Base-by-base conservation (phyloP, 352 stramenopile genomes). In the Phytophthora foliorum region DNA sequence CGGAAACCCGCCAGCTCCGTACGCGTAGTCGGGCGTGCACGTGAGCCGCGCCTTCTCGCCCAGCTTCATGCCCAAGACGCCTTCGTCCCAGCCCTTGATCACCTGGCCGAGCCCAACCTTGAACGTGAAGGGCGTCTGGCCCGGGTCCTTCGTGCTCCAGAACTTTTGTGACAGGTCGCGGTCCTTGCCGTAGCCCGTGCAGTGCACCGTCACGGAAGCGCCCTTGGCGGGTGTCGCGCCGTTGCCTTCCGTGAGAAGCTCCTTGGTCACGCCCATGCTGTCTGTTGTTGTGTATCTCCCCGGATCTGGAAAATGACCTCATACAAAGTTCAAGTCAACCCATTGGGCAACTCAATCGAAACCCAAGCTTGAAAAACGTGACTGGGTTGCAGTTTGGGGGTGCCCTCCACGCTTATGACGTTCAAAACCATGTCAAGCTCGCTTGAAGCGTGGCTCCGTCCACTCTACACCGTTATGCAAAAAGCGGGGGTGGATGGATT, bases 81-180 rank as follows among this genome's bases (percentile, higher is more conserved):
- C 84, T 72, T 99, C 93, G 70, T 99, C 97, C 97, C 97, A 99
- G 42, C 94, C 97, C 57, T 95, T 97, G 76, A 99, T 99, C 56
- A 99, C 97, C 49, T 94, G 79, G 38, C 95, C 92, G 22, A 98
- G 71, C 0, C 97, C 96, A 10, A 99, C 92, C 17, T 84, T 75
- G 72, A 99, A 99, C 24, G 83, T 92, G 67, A 99, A 99, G 2
- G 94, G 89, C 69, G 92, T 61, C 76, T 99, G 95, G 11, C 95
- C 97, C 9, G 94, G 88, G 84, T 99, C 97, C 75, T 98, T 98
- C 8, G 94, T 98, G 72, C 83, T 98, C 96, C 97, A 99, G 81
- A 99, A 99, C 74, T 98, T 98, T 63, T 88, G 54, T 25, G 42
- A 50, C 38, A 91, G 68, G 64, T 93, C 80, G 50, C 63, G 72